Percentiles rank a stretch among this genome's conserved stretches.
phyloP scores from a whole-genome alignment of 495 filamentous ascomycete genomes.

The Penicillium goetzii region DNA sequence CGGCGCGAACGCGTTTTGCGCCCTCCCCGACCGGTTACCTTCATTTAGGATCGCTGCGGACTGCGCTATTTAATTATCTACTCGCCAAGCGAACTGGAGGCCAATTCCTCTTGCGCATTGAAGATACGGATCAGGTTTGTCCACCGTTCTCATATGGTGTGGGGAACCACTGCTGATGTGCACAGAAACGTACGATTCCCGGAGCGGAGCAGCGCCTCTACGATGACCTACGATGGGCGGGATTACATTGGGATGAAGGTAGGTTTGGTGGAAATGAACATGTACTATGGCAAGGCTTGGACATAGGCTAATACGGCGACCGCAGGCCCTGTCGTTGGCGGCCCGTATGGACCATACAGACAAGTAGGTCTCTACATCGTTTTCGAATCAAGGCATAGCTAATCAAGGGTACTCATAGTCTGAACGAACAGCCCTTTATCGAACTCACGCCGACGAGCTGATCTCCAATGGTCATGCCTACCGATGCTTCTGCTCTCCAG shows the following conservation, averaged over 20 bases:
- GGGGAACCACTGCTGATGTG: conserved; percentile 35
- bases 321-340: conserved; percentile 75
- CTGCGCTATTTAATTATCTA: conserved; percentile 90
- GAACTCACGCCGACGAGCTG: conserved; percentile 69
- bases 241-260: conserved; percentile 94
- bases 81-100: conserved; percentile 85
- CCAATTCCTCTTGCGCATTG: conserved; percentile 89
- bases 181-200: conserved; percentile 73
- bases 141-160: background rate
- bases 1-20: conserved; percentile 90
- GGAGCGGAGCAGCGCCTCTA: conserved; percentile 77
- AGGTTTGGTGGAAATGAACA: background rate
- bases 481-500: conserved; percentile 85
- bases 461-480: conserved; percentile 76
- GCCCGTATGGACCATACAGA: conserved; percentile 82
- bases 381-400: conserved; percentile 3
- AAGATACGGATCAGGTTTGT: conserved; percentile 92
- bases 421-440: conserved; percentile 75
- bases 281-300: background rate
- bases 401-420: conserved; percentile 57
- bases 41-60: conserved; percentile 88
- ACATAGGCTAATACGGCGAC: conserved; percentile 13
- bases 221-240: conserved; percentile 84
- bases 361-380: conserved; percentile 59
- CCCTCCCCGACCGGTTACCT: conserved; percentile 94